Evolutionary conservation across 148 eudicot genomes (phyloP).

Genomic region (Polygonum aviculare): DNA sequence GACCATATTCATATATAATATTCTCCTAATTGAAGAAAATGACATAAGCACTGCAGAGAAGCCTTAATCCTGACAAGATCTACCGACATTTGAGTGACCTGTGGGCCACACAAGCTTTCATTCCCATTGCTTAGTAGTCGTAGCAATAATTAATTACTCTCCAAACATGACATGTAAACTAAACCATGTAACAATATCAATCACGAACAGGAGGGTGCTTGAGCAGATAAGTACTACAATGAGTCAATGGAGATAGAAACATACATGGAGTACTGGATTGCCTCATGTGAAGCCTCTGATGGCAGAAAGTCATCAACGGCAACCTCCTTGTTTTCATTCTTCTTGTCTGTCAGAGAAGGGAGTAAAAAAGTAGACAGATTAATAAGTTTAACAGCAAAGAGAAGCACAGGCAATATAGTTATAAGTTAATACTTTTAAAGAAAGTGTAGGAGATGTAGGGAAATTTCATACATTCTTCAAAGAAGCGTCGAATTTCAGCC

Average conservation of each 20-base stretch:
- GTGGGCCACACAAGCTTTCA: neutral
- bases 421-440: neutral
- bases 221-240: neutral
- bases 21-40: neutral
- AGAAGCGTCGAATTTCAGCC: conserved; percentile 82
- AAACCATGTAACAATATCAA: neutral
- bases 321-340: conserved; percentile 58
- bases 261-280: conserved; percentile 51
- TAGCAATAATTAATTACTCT: neutral
- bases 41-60: neutral
- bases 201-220: neutral
- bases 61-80: neutral
- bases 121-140: neutral
- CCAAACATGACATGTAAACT: neutral
- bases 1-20: neutral
- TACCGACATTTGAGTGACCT: neutral
- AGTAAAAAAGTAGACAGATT: neutral
- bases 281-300: conserved; percentile 31
- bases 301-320: conserved; percentile 54
- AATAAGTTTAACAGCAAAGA: neutral
- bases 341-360: conserved; percentile 32
- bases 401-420: neutral
- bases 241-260: neutral
- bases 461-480: conserved; percentile 64
- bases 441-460: neutral